A percentile compares a stretch with the other conserved stretches of the same genome.
Evolutionary conservation across 306 rosid species (phyloP).

Genomic region (Prinsepia uniflora): DNA sequence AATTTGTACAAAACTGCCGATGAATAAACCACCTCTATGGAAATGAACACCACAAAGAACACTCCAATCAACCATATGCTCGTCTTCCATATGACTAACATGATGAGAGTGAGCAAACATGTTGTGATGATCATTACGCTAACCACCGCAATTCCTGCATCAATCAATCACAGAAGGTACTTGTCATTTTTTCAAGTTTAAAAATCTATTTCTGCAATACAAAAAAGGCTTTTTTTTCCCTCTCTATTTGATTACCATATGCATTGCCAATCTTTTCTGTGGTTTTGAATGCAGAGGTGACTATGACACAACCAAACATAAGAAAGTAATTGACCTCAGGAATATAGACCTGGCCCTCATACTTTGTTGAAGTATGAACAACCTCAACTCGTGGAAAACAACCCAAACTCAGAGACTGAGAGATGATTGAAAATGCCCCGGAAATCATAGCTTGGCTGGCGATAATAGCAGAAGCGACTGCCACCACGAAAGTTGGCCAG

Average conservation of each 20-base stretch:
- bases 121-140: slow-evolving; percentile 70
- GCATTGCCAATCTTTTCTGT: slow-evolving; percentile 75
- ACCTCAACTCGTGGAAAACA: slow-evolving; percentile 81
- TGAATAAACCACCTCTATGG: slow-evolving; percentile 39
- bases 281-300: slow-evolving; percentile 60
- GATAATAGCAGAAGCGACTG: slow-evolving; percentile 70
- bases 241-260: slow-evolving; percentile 40
- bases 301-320: slow-evolving; percentile 59
- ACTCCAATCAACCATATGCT: slow-evolving; percentile 48
- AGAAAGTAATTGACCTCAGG: slow-evolving; percentile 73
- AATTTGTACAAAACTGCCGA: slow-evolving; percentile 65
- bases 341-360: slow-evolving; percentile 75
- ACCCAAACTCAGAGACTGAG: slow-evolving; percentile 64
- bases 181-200: not conserved
- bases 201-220: not conserved
- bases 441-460: slow-evolving; percentile 94
- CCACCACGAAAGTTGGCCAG: slow-evolving; percentile 86
- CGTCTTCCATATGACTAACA: slow-evolving; percentile 73
- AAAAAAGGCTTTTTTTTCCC: not conserved
- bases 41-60: slow-evolving; percentile 44
- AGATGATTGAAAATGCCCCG: slow-evolving; percentile 71
- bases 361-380: slow-evolving; percentile 66
- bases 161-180: not conserved
- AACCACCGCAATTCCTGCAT: slow-evolving; percentile 69
- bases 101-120: slow-evolving; percentile 47